Base-by-base conservation (phyloP, 2,329 filamentous ascomycete genomes). In the Geosmithia flava region DNA sequence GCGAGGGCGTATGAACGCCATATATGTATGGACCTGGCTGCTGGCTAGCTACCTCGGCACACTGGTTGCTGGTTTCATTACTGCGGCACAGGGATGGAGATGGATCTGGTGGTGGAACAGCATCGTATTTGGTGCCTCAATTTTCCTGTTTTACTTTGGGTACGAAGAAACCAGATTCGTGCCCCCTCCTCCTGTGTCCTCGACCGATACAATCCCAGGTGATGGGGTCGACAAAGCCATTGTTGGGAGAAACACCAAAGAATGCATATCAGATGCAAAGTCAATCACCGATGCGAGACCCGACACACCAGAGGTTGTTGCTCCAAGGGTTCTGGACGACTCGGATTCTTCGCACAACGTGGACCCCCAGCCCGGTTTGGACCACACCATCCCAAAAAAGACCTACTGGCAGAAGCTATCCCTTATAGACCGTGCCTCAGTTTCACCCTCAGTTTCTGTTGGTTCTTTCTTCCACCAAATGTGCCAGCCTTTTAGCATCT, bases 21-120 rank as follows among this genome's bases (percentile, higher is more conserved):
- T 71, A 11, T 76, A 71, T 50, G 57, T 69, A 49, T 68, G 61
- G 50, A 56, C 48, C 1, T 47, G 43, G 45, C 44, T 50, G 6
- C 27, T 54, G 17, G 43, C 48, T 6, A 44, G 59, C 2, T 67
- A 60, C 7, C 56, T 75, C 1, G 63, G 60, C 1, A 62, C 67
- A 0, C 54, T 71, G 7, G 61, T 63, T 20, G 56, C 68, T 7
- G 68, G 68, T 17, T 70, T 64, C 52, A 57, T 59, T 19, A 50
- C 56, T 8, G 42, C 47, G 5, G 45, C 43, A 13, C 55, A 54
- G 46, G 71, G 69, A 1, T 77, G 73, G 72, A 59, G 71, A 13
- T 75, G 69, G 69, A 61, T 68, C 1, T 75, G 64, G 63, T 73
- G 69, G 69, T 74, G 62, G 62, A 64, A 56, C 43, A 59, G 59